Percentiles rank a stretch among this genome's conserved stretches.
These are phyloP conservation scores for Plasmopara muralis DNA, from an alignment of 352 stramenopile species.

Conservation along the genomic window DNA sequence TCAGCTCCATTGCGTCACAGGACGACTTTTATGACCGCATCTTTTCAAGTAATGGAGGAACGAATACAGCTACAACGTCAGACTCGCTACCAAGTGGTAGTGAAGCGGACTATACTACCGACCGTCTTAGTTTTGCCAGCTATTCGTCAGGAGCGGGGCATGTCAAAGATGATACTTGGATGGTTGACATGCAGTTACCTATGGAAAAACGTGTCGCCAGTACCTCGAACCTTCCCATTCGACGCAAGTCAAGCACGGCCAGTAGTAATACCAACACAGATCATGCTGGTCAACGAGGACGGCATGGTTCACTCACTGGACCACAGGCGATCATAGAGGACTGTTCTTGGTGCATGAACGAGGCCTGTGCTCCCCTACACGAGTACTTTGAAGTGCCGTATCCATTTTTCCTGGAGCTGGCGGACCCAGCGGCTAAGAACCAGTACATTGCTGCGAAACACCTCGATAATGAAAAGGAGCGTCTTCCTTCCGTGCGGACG, in stretches of 20 bases:
- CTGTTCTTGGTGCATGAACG: conserved; percentile 62
- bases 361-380: conserved; percentile 52
- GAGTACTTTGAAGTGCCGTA: conserved; percentile 71
- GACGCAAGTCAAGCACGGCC: conserved; percentile 55
- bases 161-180: conserved; percentile 10
- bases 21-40: conserved; percentile 81
- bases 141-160: conserved; percentile 30
- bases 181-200: conserved; percentile 11
- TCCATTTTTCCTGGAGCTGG: conserved; percentile 52
- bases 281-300: conserved; percentile 8
- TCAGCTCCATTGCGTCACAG: conserved; percentile 55
- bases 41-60: conserved; percentile 44
- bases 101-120: conserved; percentile 31
- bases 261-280: conserved; percentile 20
- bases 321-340: conserved; percentile 17
- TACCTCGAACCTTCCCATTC: conserved; percentile 28
- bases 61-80: conserved; percentile 6
- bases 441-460: conserved; percentile 60
- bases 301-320: conserved; percentile 16
- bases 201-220: conserved; percentile 36
- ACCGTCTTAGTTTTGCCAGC: conserved; percentile 42
- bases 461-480: conserved; percentile 64
- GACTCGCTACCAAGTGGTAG: conserved; percentile 26
- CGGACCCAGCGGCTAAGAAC: conserved; percentile 37
- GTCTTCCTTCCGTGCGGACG: conserved; percentile 48